phyloP scores from a whole-genome alignment of 2,329 filamentous ascomycete genomes.

The Cryphonectria japonica region DNA sequence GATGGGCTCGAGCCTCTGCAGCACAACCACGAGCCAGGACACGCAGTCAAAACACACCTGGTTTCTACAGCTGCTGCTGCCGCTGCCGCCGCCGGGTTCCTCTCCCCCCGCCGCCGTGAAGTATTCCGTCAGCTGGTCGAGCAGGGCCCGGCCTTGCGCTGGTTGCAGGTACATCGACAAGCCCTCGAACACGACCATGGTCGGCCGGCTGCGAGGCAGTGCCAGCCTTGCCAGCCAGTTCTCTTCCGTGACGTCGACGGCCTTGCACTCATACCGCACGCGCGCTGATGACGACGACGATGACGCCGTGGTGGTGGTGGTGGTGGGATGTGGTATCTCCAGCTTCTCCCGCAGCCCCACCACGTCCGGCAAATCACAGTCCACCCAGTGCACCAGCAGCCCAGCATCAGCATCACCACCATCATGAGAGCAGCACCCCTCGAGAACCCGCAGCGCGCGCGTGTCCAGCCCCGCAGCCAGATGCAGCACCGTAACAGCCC shows the following conservation, averaged over 20 bases:
- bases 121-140: slow-evolving; percentile 22
- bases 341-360: slow-evolving; percentile 23
- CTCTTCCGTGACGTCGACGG: slow-evolving; percentile 24
- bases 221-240: slow-evolving; percentile 22
- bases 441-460: slow-evolving; percentile 24
- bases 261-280: slow-evolving; percentile 18
- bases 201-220: slow-evolving; percentile 14
- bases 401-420: neutral
- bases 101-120: neutral
- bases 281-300: neutral
- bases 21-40: slow-evolving; percentile 7
- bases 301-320: too few species aligned
- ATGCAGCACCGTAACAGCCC: slow-evolving; percentile 27
- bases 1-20: slow-evolving; percentile 23
- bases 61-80: slow-evolving; percentile 5
- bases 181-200: slow-evolving; percentile 28
- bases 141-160: slow-evolving; percentile 8
- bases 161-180: slow-evolving; percentile 29
- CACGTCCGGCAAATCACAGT: slow-evolving; percentile 27
- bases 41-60: slow-evolving; percentile 28
- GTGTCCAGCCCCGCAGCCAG: slow-evolving; percentile 28
- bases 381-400: slow-evolving; percentile 24
- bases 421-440: neutral
- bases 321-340: slow-evolving; percentile 6
- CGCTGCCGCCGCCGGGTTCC: too few species aligned